phyloP scores from a whole-genome alignment of 345 rosid species.

The Heritiera littoralis region DNA sequence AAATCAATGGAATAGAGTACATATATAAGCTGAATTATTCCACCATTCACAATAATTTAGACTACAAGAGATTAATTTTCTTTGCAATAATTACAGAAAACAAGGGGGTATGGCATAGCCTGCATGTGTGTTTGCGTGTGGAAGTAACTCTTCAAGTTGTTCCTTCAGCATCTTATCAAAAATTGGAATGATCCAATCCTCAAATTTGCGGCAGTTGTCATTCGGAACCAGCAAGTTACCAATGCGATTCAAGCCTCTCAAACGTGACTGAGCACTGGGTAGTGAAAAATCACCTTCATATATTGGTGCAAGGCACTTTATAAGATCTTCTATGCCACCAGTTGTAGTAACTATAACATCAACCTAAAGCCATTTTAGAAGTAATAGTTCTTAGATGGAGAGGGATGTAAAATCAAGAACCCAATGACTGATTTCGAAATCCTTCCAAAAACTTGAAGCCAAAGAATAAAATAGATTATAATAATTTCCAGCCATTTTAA shows the following conservation, averaged over 20 bases:
- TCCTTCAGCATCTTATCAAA: constrained; percentile 91
- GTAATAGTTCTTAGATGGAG: not conserved
- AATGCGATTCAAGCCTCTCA: constrained; percentile 89
- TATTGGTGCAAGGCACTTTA: constrained; percentile 92
- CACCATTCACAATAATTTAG: not conserved
- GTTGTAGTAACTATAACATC: constrained; percentile 93
- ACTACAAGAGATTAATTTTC: not conserved
- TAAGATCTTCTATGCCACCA: constrained; percentile 97
- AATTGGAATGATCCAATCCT: constrained; percentile 94
- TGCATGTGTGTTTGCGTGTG: not conserved
- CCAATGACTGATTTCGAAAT: not conserved
- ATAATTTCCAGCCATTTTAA: not conserved
- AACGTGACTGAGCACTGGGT: constrained; percentile 69
- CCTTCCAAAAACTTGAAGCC: not conserved
- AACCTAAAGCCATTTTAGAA: constrained; percentile 52
- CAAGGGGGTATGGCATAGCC: not conserved
- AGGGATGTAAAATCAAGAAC: not conserved
- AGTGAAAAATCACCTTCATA: constrained; percentile 85
- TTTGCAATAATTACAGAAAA: not conserved
- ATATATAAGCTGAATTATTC: not conserved
- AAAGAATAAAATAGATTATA: not conserved
- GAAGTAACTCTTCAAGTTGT: constrained; percentile 73
- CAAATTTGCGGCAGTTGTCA: constrained; percentile 94
- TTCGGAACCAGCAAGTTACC: constrained; percentile 93
- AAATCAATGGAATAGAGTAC: not conserved